Conservation (phyloP, 805 yeast genomes). For the Blastobotrys americana region DNA sequence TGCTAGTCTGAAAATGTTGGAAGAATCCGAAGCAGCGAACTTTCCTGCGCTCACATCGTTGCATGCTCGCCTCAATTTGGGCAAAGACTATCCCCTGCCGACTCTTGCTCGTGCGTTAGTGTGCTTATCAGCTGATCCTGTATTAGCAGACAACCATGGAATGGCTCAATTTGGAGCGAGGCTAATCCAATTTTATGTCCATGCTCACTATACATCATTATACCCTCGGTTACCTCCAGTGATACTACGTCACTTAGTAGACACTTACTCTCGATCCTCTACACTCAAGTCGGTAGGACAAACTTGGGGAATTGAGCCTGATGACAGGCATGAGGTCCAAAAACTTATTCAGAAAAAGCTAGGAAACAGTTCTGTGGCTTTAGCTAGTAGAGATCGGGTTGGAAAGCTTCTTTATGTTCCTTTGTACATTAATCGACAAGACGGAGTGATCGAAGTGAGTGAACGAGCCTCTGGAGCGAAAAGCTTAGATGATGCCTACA, state of each 20-base stretch:
- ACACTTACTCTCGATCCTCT: slow-evolving; percentile 62
- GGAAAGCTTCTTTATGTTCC: slow-evolving; percentile 19
- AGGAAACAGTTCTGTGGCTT: slow-evolving; percentile 44
- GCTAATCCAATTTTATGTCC: slow-evolving; percentile 63
- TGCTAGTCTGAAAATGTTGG: slow-evolving; percentile 24
- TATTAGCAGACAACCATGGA: slow-evolving; percentile 66
- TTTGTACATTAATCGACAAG: slow-evolving; percentile 7
- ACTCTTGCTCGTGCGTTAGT: slow-evolving; percentile 79
- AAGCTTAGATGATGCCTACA: slow-evolving; percentile 41
- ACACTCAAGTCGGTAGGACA: slow-evolving; percentile 62
- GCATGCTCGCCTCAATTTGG: slow-evolving; percentile 66
- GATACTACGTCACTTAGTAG: slow-evolving; percentile 67
- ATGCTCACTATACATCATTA: slow-evolving; percentile 62
- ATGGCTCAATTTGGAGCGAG: slow-evolving; percentile 77
- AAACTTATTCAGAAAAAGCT: slow-evolving; percentile 65
- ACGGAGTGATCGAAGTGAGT: slow-evolving; percentile 42
- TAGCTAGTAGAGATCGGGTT: slow-evolving; percentile 38
- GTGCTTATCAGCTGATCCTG: slow-evolving; percentile 39
- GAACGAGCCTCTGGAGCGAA: slow-evolving; percentile 31
- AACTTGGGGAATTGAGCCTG: slow-evolving; percentile 85
- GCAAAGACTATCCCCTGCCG: slow-evolving; percentile 48
- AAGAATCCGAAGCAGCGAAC: slow-evolving; percentile 47
- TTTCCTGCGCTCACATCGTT: slow-evolving; percentile 73
- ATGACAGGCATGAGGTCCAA: slow-evolving; percentile 53
- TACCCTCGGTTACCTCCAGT: slow-evolving; percentile 88